phyloP scores from a whole-genome alignment of 352 stramenopile genomes.

The Phytopythium litorale region DNA sequence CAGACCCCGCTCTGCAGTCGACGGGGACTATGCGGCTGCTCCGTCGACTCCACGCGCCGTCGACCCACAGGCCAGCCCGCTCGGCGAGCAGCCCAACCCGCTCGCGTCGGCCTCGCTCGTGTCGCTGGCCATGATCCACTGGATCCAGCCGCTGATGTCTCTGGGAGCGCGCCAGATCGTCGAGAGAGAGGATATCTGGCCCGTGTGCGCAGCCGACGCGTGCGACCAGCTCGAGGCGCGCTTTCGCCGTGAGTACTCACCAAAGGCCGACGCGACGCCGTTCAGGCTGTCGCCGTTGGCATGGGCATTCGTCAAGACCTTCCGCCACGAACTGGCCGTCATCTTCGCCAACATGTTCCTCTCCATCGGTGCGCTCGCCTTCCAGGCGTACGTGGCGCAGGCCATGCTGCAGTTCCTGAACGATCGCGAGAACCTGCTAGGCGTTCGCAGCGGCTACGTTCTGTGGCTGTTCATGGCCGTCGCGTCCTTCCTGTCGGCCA shows the following conservation, averaged over 20 bases:
- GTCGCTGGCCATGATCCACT: slow-evolving; percentile 40
- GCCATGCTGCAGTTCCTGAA: slow-evolving; percentile 25
- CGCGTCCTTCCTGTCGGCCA: slow-evolving; percentile 21
- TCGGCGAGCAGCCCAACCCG: slow-evolving; percentile 21
- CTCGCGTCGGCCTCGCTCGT: slow-evolving; percentile 28
- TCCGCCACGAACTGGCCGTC: slow-evolving; percentile 14
- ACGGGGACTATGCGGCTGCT: background rate
- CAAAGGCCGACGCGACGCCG: background rate
- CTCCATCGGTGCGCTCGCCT: slow-evolving; percentile 24
- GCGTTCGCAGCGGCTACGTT: slow-evolving; percentile 17
- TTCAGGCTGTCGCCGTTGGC: slow-evolving; percentile 13
- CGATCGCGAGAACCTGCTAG: slow-evolving; percentile 18
- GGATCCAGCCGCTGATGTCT: slow-evolving; percentile 39
- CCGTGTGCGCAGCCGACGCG: slow-evolving; percentile 13
- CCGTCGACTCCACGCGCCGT: background rate
- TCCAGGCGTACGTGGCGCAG: slow-evolving; percentile 21
- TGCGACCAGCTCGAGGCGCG: slow-evolving; percentile 10
- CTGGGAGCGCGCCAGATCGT: slow-evolving; percentile 26
- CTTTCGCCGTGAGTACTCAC: slow-evolving; percentile 16
- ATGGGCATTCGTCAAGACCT: slow-evolving; percentile 17
- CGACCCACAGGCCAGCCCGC: background rate
- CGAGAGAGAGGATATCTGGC: slow-evolving; percentile 27
- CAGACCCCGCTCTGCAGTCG: background rate
- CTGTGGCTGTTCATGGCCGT: slow-evolving; percentile 15
- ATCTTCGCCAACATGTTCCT: slow-evolving; percentile 23